Conservation (phyloP, 352 stramenopile genomes). For the Aphanomyces invadans region DNA sequence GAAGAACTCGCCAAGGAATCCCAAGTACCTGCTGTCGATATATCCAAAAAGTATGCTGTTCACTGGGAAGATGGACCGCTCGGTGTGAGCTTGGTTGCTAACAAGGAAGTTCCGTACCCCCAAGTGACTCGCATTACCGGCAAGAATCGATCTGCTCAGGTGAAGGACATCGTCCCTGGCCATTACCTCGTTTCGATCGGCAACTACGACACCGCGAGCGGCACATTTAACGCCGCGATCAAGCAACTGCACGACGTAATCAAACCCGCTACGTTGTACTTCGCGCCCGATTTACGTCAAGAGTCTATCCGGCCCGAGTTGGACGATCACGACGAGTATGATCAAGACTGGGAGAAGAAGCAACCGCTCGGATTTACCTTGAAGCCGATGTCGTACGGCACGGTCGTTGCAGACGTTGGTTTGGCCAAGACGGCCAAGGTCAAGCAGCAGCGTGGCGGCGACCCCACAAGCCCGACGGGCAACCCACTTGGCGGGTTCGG, state of each 20-base stretch:
- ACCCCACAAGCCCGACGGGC: conserved; percentile 21
- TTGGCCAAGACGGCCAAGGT: conserved; percentile 82
- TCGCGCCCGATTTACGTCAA: conserved; percentile 78
- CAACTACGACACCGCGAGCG: conserved; percentile 70
- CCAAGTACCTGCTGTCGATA: conserved; percentile 53
- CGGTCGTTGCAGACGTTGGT: conserved; percentile 73
- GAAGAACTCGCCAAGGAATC: conserved; percentile 57
- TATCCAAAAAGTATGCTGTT: conserved; percentile 81
- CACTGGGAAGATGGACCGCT: conserved; percentile 82
- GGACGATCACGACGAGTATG: conserved; percentile 56
- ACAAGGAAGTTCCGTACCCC: conserved; percentile 79
- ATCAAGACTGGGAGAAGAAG: conserved; percentile 87
- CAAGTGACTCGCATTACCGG: conserved; percentile 81
- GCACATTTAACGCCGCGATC: conserved; percentile 85
- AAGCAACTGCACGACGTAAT: conserved; percentile 84
- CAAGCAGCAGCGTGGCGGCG: conserved; percentile 45
- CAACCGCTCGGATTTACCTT: conserved; percentile 78
- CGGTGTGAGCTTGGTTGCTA: conserved; percentile 81
- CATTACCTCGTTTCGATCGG: conserved; percentile 85
- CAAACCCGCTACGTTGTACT: conserved; percentile 78
- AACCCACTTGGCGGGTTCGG: conserved; percentile 28
- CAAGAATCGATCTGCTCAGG: conserved; percentile 81
- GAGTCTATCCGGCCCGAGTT: conserved; percentile 58
- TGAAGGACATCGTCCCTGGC: conserved; percentile 78
- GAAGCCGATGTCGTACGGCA: conserved; percentile 51